Evolutionary conservation across 208 protist species (phyloP).

Genomic region (Lotmaria passim): DNA sequence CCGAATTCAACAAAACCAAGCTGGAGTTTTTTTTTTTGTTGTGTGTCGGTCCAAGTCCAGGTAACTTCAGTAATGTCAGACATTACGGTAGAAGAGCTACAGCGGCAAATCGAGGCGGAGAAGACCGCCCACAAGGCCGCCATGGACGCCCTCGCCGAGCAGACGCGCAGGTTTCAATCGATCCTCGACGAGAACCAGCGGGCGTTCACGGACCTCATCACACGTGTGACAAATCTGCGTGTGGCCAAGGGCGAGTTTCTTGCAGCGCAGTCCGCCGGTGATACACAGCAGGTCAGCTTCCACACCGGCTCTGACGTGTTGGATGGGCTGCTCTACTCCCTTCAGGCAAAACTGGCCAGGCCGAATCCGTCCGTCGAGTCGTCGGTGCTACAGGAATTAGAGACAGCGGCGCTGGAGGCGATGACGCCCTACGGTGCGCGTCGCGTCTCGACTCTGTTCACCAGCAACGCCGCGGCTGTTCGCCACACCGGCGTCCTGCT

Average conservation of each 20-base stretch:
- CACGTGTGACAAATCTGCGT: constrained; percentile 58
- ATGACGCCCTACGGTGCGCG: constrained; percentile 21
- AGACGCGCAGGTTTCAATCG: constrained; percentile 34
- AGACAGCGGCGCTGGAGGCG: constrained; percentile 21
- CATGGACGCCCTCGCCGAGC: constrained; percentile 39
- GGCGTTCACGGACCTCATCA: constrained; percentile 56
- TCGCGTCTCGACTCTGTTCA: constrained; percentile 17
- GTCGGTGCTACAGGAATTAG: constrained; percentile 41
- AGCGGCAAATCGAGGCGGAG: constrained; percentile 36
- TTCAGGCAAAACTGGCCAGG: constrained; percentile 33
- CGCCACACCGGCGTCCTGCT: constrained; percentile 46
- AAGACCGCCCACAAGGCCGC: constrained; percentile 30
- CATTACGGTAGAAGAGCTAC: constrained; percentile 32
- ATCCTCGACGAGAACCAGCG: constrained; percentile 50
- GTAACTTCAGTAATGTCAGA: background rate
- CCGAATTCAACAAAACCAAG: no score
- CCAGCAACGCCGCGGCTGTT: constrained; percentile 17
- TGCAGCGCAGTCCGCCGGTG: constrained; percentile 13
- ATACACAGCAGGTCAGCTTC: constrained; percentile 26
- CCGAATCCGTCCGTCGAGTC: background rate
- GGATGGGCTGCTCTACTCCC: constrained; percentile 32
- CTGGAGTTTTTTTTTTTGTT: no score
- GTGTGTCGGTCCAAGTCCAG: no score
- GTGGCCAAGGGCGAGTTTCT: constrained; percentile 45
- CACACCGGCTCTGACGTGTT: constrained; percentile 42